Conservation (phyloP, 352 stramenopile species). For the Proteromonas lacertae region DNA sequence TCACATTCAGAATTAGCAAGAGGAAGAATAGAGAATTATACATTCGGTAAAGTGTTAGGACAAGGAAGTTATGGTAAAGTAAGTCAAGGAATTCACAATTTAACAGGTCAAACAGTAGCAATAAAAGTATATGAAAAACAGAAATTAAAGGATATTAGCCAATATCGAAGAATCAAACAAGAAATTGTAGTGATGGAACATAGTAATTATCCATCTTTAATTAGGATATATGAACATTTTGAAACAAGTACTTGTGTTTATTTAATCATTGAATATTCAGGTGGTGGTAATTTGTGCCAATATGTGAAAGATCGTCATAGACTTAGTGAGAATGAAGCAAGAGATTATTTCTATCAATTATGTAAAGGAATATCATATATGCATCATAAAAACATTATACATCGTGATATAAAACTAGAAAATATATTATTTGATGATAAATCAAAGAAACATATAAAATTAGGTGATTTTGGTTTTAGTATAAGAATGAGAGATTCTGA, state of each 20-base stretch:
- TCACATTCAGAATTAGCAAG: too few relatives aligned
- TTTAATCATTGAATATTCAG: slow-evolving; percentile 17
- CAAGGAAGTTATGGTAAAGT: slow-evolving; percentile 15
- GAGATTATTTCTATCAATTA: slow-evolving; percentile 15
- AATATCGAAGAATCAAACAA: slow-evolving; percentile 15
- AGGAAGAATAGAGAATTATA: slow-evolving; percentile 16
- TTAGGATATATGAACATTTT: slow-evolving; percentile 16
- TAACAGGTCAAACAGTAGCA: slow-evolving; percentile 16
- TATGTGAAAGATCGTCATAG: slow-evolving; percentile 18
- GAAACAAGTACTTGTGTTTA: slow-evolving; percentile 17
- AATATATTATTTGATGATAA: slow-evolving; percentile 19
- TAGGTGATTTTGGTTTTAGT: slow-evolving; percentile 22
- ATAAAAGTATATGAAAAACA: slow-evolving; percentile 21
- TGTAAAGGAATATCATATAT: slow-evolving; percentile 14
- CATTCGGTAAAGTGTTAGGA: slow-evolving; percentile 15
- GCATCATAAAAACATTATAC: slow-evolving; percentile 16
- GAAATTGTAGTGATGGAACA: slow-evolving; percentile 14
- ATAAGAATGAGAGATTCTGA: slow-evolving; percentile 6
- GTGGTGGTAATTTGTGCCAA: slow-evolving; percentile 17
- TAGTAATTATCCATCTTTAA: slow-evolving; percentile 15
- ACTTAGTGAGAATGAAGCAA: slow-evolving; percentile 12
- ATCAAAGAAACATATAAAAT: slow-evolving; percentile 6
- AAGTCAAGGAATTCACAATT: slow-evolving; percentile 15
- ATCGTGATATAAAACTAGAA: slow-evolving; percentile 26
- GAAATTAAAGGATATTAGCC: slow-evolving; percentile 18